Percentiles rank a stretch among this genome's conserved stretches.
phyloP scores from a whole-genome alignment of 768 basidiomycete species.

The Amanita rubescens region DNA sequence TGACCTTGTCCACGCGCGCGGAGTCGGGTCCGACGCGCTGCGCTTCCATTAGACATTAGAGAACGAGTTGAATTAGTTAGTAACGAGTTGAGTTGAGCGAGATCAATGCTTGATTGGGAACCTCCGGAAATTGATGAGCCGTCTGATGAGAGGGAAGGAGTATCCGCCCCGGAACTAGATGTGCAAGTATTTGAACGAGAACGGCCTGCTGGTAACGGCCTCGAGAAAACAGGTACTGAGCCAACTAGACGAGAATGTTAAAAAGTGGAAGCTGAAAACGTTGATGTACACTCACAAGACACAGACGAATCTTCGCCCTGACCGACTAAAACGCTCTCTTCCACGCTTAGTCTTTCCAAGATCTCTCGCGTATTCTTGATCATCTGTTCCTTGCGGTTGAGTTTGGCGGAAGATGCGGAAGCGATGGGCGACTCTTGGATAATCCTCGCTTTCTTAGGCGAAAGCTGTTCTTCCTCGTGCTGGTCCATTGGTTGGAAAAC shows the following conservation, averaged over 20 bases:
- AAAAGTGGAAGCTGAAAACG: background rate
- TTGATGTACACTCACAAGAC: constrained; percentile 40
- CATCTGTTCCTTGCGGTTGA: constrained; percentile 59
- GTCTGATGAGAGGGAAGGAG: constrained; percentile 70
- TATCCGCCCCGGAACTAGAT: constrained; percentile 56
- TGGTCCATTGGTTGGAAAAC: constrained; percentile 24
- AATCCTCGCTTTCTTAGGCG: constrained; percentile 40
- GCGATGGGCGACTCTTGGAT: constrained; percentile 62
- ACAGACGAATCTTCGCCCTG: constrained; percentile 55
- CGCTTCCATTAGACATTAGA: too few species aligned
- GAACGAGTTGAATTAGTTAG: too few species aligned
- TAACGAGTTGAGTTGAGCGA: constrained; percentile 49
- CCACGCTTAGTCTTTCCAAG: constrained; percentile 56
- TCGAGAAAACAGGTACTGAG: constrained; percentile 51
- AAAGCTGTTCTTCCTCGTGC: constrained; percentile 25
- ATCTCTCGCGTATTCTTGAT: constrained; percentile 39
- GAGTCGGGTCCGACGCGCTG: too few species aligned
- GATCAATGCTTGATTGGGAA: too few species aligned
- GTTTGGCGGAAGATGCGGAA: constrained; percentile 59
- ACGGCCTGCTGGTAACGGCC: constrained; percentile 40
- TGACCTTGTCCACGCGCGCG: constrained; percentile 61
- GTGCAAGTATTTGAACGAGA: constrained; percentile 69
- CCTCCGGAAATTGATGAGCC: constrained; percentile 61
- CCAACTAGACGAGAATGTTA: too few species aligned
- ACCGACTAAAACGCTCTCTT: constrained; percentile 56